Percentiles rank a stretch among this genome's conserved stretches.
Conservation (phyloP, 2,329 filamentous ascomycete genomes). For the Calonectria pseudoturangicola region DNA sequence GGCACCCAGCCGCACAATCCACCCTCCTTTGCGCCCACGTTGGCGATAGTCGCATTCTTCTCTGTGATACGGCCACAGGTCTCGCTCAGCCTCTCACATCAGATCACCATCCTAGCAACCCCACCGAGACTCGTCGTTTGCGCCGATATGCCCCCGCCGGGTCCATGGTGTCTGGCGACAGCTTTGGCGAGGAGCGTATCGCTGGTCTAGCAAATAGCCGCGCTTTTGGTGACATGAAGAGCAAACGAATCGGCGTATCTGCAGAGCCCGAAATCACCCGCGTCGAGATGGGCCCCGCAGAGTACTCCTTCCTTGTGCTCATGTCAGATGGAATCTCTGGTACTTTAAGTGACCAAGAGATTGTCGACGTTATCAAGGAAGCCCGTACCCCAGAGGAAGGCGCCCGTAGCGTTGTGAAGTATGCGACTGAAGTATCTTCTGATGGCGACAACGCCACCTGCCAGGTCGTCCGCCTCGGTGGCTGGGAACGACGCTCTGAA, state of each 20-base stretch:
- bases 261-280: slow-evolving; percentile 93
- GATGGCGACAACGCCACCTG: slow-evolving; percentile 82
- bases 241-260: slow-evolving; percentile 93
- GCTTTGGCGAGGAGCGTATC: slow-evolving; percentile 97
- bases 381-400: slow-evolving; percentile 92
- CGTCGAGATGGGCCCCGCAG: slow-evolving; percentile 85
- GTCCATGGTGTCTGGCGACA: slow-evolving; percentile 89
- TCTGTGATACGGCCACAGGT: slow-evolving; percentile 91
- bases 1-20: slow-evolving; percentile 91
- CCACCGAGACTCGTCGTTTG: slow-evolving; percentile 87
- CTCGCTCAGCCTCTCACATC: slow-evolving; percentile 87
- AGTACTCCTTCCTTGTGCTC: slow-evolving; percentile 92
- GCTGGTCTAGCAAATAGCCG: slow-evolving; percentile 94
- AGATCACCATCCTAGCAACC: slow-evolving; percentile 94
- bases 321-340: slow-evolving; percentile 93
- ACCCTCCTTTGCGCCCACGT: slow-evolving; percentile 93
- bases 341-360: slow-evolving; percentile 91
- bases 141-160: slow-evolving; percentile 86
- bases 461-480: slow-evolving; percentile 79
- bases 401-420: slow-evolving; percentile 85
- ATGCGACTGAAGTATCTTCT: slow-evolving; percentile 88
- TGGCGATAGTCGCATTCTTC: slow-evolving; percentile 91
- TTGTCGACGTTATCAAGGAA: slow-evolving; percentile 97
- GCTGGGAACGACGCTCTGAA: slow-evolving; percentile 84
- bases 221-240: slow-evolving; percentile 93